phyloP scores from a whole-genome alignment of 2,329 filamentous ascomycete species.

The Pyricularia grisea region DNA sequence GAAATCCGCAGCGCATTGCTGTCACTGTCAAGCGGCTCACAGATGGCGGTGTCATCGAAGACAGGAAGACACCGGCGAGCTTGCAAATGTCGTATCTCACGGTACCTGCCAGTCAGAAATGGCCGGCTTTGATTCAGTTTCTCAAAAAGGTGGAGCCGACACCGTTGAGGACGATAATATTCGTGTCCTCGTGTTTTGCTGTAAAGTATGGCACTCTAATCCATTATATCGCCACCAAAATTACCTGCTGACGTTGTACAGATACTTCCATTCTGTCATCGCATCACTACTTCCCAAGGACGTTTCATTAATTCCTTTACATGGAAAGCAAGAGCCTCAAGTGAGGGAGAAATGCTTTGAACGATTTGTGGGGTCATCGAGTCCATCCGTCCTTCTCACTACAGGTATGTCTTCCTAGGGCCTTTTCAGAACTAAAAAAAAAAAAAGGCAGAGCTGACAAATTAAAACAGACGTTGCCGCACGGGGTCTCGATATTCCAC shows the following conservation, averaged over 20 bases:
- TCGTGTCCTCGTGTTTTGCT: slow-evolving; percentile 85
- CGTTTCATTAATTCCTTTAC: slow-evolving; percentile 68
- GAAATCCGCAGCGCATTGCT: slow-evolving; percentile 90
- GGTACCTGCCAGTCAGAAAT: slow-evolving; percentile 67
- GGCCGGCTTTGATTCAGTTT: slow-evolving; percentile 64
- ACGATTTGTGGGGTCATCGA: slow-evolving; percentile 65
- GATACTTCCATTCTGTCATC: slow-evolving; percentile 63
- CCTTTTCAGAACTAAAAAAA: background rate
- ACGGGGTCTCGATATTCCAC: slow-evolving; percentile 81
- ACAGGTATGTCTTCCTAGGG: background rate
- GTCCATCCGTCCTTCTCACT: slow-evolving; percentile 75
- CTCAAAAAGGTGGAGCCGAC: slow-evolving; percentile 59
- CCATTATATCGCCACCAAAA: background rate
- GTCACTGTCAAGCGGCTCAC: slow-evolving; percentile 75
- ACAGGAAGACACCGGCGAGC: slow-evolving; percentile 83
- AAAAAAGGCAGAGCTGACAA: slow-evolving; percentile 25
- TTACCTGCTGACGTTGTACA: background rate
- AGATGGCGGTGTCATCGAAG: slow-evolving; percentile 56
- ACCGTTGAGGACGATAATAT: slow-evolving; percentile 81
- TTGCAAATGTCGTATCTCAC: slow-evolving; percentile 84
- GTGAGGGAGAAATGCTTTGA: slow-evolving; percentile 83
- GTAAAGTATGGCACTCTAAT: slow-evolving; percentile 61
- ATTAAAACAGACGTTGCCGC: slow-evolving; percentile 67
- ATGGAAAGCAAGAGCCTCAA: slow-evolving; percentile 85
- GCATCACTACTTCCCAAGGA: slow-evolving; percentile 59